Conservation (phyloP, 305 asterid species). For the Fraxinus paxiana region DNA sequence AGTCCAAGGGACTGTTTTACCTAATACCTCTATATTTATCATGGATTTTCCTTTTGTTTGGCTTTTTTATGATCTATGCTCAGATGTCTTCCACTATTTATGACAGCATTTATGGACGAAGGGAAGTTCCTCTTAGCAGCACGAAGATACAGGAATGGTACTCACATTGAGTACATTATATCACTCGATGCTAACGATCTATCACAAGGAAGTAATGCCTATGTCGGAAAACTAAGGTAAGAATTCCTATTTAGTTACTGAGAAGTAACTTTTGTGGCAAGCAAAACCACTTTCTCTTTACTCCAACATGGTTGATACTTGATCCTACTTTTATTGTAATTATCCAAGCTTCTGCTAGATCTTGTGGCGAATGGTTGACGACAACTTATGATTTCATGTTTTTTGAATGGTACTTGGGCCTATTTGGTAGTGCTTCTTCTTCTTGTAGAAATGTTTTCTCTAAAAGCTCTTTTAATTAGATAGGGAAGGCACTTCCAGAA, state of each 20-base stretch:
- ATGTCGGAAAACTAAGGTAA: conserved; percentile 90
- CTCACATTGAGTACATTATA: conserved; percentile 74
- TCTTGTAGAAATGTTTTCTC: not conserved
- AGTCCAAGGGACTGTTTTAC: not conserved
- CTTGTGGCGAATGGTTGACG: not conserved
- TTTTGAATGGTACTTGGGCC: not conserved
- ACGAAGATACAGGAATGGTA: conserved; percentile 68
- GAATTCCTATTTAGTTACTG: conserved; percentile 16
- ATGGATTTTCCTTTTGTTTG: not conserved
- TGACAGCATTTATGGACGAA: conserved; percentile 65
- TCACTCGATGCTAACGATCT: conserved; percentile 76
- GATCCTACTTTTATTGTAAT: not conserved
- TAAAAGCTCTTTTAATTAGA: not conserved
- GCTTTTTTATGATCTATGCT: not conserved
- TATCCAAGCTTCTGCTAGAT: not conserved
- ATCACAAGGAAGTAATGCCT: conserved; percentile 87
- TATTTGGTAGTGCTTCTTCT: not conserved
- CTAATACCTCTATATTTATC: not conserved
- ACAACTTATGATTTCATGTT: not conserved
- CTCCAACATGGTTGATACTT: not conserved
- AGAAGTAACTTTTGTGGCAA: conserved; percentile 10
- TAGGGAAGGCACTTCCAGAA: not conserved
- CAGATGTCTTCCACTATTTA: not conserved
- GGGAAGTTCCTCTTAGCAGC: conserved; percentile 97
- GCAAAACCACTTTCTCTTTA: not conserved